Percentiles rank a stretch among this genome's conserved stretches.
Evolutionary conservation across 2,329 filamentous ascomycete species (phyloP).

Genomic region (Eutypella sp.): DNA sequence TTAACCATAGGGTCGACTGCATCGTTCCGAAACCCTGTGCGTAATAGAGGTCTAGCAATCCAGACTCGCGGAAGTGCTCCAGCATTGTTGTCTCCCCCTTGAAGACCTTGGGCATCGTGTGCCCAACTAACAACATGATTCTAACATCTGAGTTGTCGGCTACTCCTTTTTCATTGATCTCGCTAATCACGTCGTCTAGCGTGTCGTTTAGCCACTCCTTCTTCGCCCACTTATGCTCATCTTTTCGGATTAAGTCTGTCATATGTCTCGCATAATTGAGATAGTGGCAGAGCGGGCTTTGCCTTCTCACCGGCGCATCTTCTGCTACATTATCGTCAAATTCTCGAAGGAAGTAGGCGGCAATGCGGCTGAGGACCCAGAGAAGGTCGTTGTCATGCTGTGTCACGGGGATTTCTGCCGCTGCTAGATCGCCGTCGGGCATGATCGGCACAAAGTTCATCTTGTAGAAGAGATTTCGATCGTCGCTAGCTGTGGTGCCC

Average conservation of each 20-base stretch:
- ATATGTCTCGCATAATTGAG: conserved; percentile 10
- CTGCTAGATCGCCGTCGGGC: conserved; percentile 5
- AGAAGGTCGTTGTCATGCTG: conserved; percentile 2
- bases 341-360: conserved; percentile 10
- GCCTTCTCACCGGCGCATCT: conserved; percentile 1
- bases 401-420: not conserved
- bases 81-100: conserved; percentile 11
- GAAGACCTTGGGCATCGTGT: conserved; percentile 8
- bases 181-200: conserved; percentile 3
- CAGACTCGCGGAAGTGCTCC: conserved; percentile 9
- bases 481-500: conserved; percentile 2
- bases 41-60: conserved; percentile 11
- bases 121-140: conserved; percentile 14
- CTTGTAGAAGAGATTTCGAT: conserved; percentile 1
- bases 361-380: conserved; percentile 7
- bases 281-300: conserved; percentile 4
- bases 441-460: conserved; percentile 5
- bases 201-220: conserved; percentile 10
- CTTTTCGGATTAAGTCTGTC: not conserved
- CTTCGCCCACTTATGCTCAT: conserved; percentile 4
- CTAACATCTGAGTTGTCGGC: conserved; percentile 8
- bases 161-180: not conserved
- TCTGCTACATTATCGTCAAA: conserved; percentile 6
- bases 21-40: conserved; percentile 10
- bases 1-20: conserved; percentile 11